Evolutionary conservation across 768 basidiomycete genomes (phyloP), one percentile per base, ranked within the genome.

Genomic region (Kwoniella europaea): DNA sequence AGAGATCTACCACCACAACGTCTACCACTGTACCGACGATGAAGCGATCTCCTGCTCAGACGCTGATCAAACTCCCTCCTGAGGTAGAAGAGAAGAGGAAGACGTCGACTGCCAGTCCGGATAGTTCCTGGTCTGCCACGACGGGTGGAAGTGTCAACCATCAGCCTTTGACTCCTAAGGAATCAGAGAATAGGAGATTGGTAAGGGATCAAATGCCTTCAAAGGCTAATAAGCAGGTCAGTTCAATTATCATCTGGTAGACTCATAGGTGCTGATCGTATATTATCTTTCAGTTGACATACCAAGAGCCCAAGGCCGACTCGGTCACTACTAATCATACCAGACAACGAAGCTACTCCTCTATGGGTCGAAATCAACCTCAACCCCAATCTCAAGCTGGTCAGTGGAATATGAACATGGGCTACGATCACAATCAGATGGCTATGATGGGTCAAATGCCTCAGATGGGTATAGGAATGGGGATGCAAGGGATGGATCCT

Each of bases 161-260:
- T 43, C 63, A 68, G 46, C 76, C 76, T 65, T 54, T 75, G 42
- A 77, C 76, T 0, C 76, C 76, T 10, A 68, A 72, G 27, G 76
- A 71, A 6, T 20, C 58, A 15, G 44, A 20, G 10, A 35, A 9
- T 13, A 65, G 55, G 55, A 43, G 41, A 6, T 61, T 61, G 22
- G 29, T 20, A 41, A 42, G 44, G 18, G 57, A 50, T 29, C 43
- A n/a, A 7, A 59, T 29, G 42, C 43, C 42, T 42, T 4, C 16
- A 5, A 27, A 55, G 16, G 15, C 18, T 27, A 27, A 18, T 18
- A 62, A 62, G 20, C 61, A 62, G 61, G 61, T 50, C 16, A 62
- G 61, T 62, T 41, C 16, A 41, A 20, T 56, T 56, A 35, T 35
- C 35, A 35, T 35, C 35, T 35, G 35, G 35, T 35, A 35, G 35